Base-by-base conservation (phyloP, 768 basidiomycete species). In the Boletus coccyginus region DNA sequence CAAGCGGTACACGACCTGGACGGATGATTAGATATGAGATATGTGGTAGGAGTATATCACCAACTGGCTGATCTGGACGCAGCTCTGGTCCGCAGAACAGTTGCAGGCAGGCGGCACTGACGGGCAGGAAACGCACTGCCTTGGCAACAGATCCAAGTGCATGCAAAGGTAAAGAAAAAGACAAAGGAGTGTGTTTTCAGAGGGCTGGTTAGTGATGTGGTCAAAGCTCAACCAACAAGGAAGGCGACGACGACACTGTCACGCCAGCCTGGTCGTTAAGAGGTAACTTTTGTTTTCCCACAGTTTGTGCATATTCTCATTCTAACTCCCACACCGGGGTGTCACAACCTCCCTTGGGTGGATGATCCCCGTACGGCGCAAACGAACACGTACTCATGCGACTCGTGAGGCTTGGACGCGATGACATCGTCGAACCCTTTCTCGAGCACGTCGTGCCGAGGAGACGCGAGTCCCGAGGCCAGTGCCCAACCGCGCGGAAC, bases 1-100 rank as follows among this genome's bases (percentile, higher is more conserved):
- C 90, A 92, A 1, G 73, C 71, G 41, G 67, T 63, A 64, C 90
- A 92, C 50, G 76, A 77, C 75, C 89, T 92, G 21, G 44, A 44
- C 2, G 5, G 36, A 46, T 17, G 42, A 42, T 58, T 11, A 58
- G 58, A 53, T 50, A 38, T 47, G 47, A 39, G 42, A 27, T 24
- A 55, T n/a, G 43, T 21, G 46, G 21, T n/a, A 29, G 27, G 24
- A 29, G 14, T 36, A 43, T 31, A 32, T 17, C 3, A 75, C 78
- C 33, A 39, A 87, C 90, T 81, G 80, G 66, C 76, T 80, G 56
- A 83, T 85, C 58, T 78, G 76, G 55, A 85, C 65, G 68, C 90
- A 92, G 17, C 74, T 74, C 71, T 90, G 73, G 67, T 76, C 74
- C 10, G 79, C 58, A 39, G 70, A 62, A 62, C 88, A 91, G 54